Evolutionary conservation across 1,284 basidiomycete genomes (phyloP).

Genomic region (Sporisorium sorghi): DNA sequence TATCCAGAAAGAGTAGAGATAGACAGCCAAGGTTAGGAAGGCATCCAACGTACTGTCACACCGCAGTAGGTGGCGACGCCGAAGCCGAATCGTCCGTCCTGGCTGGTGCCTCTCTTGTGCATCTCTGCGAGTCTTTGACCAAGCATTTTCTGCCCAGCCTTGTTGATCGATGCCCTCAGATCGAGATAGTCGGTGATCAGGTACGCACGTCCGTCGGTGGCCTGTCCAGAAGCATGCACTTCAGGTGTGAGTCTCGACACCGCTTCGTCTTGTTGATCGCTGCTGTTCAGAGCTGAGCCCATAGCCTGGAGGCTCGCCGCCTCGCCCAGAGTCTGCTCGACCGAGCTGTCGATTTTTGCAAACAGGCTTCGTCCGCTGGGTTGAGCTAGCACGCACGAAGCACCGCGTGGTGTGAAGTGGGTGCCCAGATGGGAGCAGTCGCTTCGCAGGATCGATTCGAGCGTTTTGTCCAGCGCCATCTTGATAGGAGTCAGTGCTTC

Average conservation of each 20-base stretch:
- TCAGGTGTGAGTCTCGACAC: slow-evolving; percentile 19
- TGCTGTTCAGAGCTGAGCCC: slow-evolving; percentile 10
- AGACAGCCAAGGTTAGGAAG: not conserved
- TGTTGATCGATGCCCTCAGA: slow-evolving; percentile 25
- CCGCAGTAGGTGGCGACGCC: slow-evolving; percentile 39
- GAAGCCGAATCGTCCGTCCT: slow-evolving; percentile 36
- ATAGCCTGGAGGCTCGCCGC: slow-evolving; percentile 35
- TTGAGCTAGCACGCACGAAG: slow-evolving; percentile 23
- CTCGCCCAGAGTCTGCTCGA: slow-evolving; percentile 38
- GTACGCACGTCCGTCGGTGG: slow-evolving; percentile 27
- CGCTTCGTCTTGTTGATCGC: not conserved
- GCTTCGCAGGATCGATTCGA: slow-evolving; percentile 27
- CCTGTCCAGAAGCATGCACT: slow-evolving; percentile 32
- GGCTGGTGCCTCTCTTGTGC: slow-evolving; percentile 27
- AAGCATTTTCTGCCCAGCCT: slow-evolving; percentile 16
- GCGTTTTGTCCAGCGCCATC: slow-evolving; percentile 34
- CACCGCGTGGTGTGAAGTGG: slow-evolving; percentile 20
- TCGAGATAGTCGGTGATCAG: slow-evolving; percentile 41
- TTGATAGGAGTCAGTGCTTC: not conserved
- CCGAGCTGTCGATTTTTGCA: slow-evolving; percentile 32
- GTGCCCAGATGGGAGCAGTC: slow-evolving; percentile 37
- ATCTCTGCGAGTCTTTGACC: slow-evolving; percentile 32
- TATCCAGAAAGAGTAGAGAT: not conserved
- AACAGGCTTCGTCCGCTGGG: slow-evolving; percentile 29
- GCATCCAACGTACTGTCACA: slow-evolving; percentile 25